Base-by-base conservation (phyloP, 176 grass and related monocot genomes). In the Puccinellia tenuiflora region DNA sequence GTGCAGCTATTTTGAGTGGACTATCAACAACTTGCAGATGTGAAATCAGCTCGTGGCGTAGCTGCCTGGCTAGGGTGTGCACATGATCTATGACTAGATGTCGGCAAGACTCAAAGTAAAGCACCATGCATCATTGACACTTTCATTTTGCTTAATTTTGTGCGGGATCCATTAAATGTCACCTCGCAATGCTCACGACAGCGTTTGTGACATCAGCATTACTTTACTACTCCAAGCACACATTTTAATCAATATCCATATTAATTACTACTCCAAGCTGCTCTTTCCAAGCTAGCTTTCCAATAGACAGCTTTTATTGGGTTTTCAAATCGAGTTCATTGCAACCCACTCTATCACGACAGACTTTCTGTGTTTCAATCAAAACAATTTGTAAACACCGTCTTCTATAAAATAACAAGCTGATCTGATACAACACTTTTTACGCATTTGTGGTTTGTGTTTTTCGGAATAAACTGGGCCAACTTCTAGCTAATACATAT, bases 11-110 rank as follows among this genome's bases (percentile, higher is more conserved):
- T 17, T 50, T 51, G 45, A 51, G 45, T 74, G 45, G 45, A 74
- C 71, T 74, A 74, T 74, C 71, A 74, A 74, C 45, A 74, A 50
- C 45, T 51, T 74, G 8, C 26, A 51, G 71, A 31, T 51, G 17
- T 31, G 45, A 51, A 74, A 20, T 51, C 8, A 28, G 69, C 8
- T 74, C 4, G 26, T 74, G 25, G 45, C 71, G 30, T 74, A 50
- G 71, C 71, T 74, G 71, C 15, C 68, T 47, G 68, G 9, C 25
- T 20, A 73, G 25, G 47, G 25, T 73, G 43, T 73, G 28, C 71
- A 33, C 71, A 74, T 74, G 70, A 73, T 45, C 9, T 5, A 28
- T 50, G 70, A 30, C 26, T 50, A 31, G 45, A 50, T 51, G 45
- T 74, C 33, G 71, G 17, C 20, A 1, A 74, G 45, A 74, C 16